Evolutionary conservation across 257 asterid genomes (phyloP), one percentile per base, ranked within the genome.

Genomic region (Gardenia jasminoides): DNA sequence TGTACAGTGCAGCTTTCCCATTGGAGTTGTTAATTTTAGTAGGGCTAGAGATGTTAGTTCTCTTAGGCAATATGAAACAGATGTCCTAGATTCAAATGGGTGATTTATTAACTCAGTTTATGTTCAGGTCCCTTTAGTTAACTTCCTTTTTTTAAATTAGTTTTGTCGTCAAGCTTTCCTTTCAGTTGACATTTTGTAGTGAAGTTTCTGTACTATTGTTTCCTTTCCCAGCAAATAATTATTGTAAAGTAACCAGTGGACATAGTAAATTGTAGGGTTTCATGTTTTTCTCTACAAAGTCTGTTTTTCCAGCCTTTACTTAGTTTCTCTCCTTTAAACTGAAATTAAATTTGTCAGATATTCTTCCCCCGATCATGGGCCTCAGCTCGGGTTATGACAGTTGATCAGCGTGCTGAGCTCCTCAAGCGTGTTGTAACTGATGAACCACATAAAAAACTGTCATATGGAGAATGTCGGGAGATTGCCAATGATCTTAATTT

Each of bases 401-500:
- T 96, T 86, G 88, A 74, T 56, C 94, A 93, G 88, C 92, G 97
- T 80, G 92, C 82, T 75, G 89, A 88, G 86, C 94, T 95, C 81
- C 88, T 90, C 71, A 88, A 89, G 83, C 89, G 89, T 62, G 76
- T 93, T 74, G 80, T 84, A 67, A 81, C 82, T 69, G 88, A 89
- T 78, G 92, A 89, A 50, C 83, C 88, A 56, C 84, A 85, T 72
- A 89, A 83, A 83, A 93, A 87, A 84, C 97, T 95, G 77, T 88
- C 98, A 74, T 89, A 84, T 71, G 80, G 65, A 67, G 97, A 91
- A 79, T 95, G 99, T 79, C 87, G 78, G 85, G 82, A 85, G 88
- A 93, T 95, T 86, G 95, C 99, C 46, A 87, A 86, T 81, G 96
- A 91, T 83, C 94, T 95, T 74, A 86, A 90, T 90, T 85, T 95